Conservation (phyloP, 352 stramenopile species). For the Phytophthora hibernalis region DNA sequence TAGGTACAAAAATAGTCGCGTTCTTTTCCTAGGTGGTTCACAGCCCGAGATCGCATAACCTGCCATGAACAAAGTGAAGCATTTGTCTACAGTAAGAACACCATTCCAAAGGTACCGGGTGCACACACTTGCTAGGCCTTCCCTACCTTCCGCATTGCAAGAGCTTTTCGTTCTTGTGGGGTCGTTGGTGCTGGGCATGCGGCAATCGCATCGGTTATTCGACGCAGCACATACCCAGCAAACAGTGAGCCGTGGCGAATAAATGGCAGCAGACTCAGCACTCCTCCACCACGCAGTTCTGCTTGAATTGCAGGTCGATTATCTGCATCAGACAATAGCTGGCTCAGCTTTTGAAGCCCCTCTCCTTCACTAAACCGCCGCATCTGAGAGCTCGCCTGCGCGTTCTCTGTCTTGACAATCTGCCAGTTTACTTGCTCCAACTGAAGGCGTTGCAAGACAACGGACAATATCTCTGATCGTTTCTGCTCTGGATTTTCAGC, state of each 20-base stretch:
- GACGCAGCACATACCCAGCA: slow-evolving; percentile 56
- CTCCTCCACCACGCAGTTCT: slow-evolving; percentile 66
- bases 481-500: slow-evolving; percentile 22
- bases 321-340: slow-evolving; percentile 48
- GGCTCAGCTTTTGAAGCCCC: slow-evolving; percentile 56
- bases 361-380: slow-evolving; percentile 54
- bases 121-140: neutral
- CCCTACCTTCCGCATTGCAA: slow-evolving; percentile 68
- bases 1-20: slow-evolving; percentile 75
- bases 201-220: slow-evolving; percentile 50
- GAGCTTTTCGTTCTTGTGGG: slow-evolving; percentile 56
- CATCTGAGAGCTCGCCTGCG: slow-evolving; percentile 50
- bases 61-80: slow-evolving; percentile 12
- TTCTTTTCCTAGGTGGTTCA: slow-evolving; percentile 66
- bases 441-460: slow-evolving; percentile 39
- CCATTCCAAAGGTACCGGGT: neutral
- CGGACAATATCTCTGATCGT: slow-evolving; percentile 16
- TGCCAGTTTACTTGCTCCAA: slow-evolving; percentile 62
- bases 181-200: slow-evolving; percentile 45
- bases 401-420: slow-evolving; percentile 51
- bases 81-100: neutral
- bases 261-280: slow-evolving; percentile 79
- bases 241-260: slow-evolving; percentile 76
- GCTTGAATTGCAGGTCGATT: slow-evolving; percentile 69
- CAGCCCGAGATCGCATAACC: slow-evolving; percentile 73